phyloP scores from a whole-genome alignment of 192 early-diverging fungal genomes.

The Coemansia sp. region DNA sequence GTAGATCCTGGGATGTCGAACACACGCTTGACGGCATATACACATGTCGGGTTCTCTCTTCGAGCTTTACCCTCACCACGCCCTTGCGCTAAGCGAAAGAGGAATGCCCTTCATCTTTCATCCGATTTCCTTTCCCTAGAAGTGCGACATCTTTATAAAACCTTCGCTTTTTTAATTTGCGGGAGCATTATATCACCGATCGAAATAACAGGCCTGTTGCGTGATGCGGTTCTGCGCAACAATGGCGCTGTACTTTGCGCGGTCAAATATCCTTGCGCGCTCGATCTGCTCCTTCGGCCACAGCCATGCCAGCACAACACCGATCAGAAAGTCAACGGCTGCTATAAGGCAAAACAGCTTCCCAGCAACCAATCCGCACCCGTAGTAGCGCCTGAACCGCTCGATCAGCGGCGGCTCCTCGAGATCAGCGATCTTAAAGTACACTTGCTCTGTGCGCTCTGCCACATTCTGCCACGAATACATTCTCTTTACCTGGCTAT shows the following conservation, averaged over 20 bases:
- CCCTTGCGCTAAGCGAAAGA: no score
- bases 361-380: slow-evolving; percentile 87
- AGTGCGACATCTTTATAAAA: no score
- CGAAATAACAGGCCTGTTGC: background rate
- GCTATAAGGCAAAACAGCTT: slow-evolving; percentile 89
- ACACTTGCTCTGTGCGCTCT: slow-evolving; percentile 83
- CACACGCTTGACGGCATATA: no score
- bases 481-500: slow-evolving; percentile 85
- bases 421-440: slow-evolving; percentile 68
- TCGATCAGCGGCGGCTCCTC: slow-evolving; percentile 73
- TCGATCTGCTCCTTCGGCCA: slow-evolving; percentile 75
- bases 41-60: no score
- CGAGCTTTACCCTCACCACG: no score
- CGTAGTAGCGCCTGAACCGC: slow-evolving; percentile 76
- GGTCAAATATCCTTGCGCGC: slow-evolving; percentile 61
- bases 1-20: no score
- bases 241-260: slow-evolving; percentile 17
- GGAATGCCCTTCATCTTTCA: no score
- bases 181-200: no score
- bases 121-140: no score
- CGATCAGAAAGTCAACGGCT: slow-evolving; percentile 81
- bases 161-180: no score
- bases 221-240: slow-evolving; percentile 16
- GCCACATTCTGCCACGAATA: slow-evolving; percentile 98
- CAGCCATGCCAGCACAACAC: slow-evolving; percentile 76